phyloP scores from a whole-genome alignment of 768 basidiomycete genomes.

The Sarcodon aspratus region DNA sequence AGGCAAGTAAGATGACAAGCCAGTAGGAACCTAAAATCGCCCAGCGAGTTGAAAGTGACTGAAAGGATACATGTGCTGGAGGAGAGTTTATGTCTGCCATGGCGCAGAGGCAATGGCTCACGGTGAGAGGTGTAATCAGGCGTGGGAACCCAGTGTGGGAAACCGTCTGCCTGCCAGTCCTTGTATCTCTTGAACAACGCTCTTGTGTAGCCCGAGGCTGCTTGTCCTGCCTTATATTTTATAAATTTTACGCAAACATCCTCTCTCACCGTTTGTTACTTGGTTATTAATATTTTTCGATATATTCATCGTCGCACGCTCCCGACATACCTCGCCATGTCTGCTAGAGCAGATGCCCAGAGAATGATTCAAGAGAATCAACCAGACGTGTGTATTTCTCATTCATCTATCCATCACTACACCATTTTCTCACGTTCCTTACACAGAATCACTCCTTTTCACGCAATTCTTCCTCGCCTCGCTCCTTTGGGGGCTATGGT shows the following conservation, averaged over 20 bases:
- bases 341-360: background rate
- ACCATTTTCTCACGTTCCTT: background rate
- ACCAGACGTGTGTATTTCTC: background rate
- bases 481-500: slow-evolving; percentile 27
- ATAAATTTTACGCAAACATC: no score
- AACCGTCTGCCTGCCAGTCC: no score
- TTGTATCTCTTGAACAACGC: no score
- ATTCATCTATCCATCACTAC: background rate
- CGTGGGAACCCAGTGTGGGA: no score
- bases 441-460: slow-evolving; percentile 3
- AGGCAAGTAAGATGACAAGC: slow-evolving; percentile 57
- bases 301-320: no score
- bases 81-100: slow-evolving; percentile 21
- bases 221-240: no score
- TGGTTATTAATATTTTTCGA: slow-evolving; percentile 4
- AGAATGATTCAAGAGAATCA: background rate
- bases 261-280: slow-evolving; percentile 4
- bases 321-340: background rate
- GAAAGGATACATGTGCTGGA: slow-evolving; percentile 41
- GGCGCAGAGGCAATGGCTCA: background rate
- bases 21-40: slow-evolving; percentile 70
- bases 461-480: slow-evolving; percentile 39
- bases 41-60: slow-evolving; percentile 37
- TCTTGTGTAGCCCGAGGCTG: no score
- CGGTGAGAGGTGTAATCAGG: no score